Evolutionary conservation across 2,329 filamentous ascomycete species (phyloP).

Genomic region (Calonectria henricotiae): DNA sequence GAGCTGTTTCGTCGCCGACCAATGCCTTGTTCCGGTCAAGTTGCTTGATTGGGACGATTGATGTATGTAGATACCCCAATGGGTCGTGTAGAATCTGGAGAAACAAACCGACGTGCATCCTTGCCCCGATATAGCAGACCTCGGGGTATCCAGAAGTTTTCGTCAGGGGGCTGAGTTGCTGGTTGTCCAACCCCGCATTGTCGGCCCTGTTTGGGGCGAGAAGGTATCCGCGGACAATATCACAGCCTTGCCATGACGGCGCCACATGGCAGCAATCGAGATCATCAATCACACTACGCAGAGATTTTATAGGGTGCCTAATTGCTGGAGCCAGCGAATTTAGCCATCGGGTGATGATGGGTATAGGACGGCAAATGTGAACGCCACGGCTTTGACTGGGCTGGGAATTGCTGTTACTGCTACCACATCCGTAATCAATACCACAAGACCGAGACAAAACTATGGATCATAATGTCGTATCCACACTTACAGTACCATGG

Average conservation of each 20-base stretch:
- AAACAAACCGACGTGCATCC: neutral
- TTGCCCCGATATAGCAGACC: neutral
- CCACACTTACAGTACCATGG: neutral
- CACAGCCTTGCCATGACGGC: neutral
- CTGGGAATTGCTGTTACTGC: neutral
- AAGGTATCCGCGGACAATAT: neutral
- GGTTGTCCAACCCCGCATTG: neutral
- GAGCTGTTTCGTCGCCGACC: neutral
- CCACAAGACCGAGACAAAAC: neutral
- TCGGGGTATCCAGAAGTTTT: neutral
- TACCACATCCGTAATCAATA: neutral
- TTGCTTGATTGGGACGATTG: neutral
- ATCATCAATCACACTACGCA: no score
- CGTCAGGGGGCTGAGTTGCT: neutral
- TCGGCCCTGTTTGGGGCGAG: constrained; percentile 10
- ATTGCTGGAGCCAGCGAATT: no score
- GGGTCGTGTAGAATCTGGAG: neutral
- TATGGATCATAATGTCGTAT: neutral
- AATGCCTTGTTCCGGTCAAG: neutral
- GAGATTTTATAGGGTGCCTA: no score
- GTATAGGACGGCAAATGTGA: no score
- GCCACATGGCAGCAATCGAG: no score
- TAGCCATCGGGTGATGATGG: no score
- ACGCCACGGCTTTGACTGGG: neutral
- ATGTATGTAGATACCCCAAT: neutral